Conservation (phyloP, 768 basidiomycete genomes). For the Podaxis sp. region DNA sequence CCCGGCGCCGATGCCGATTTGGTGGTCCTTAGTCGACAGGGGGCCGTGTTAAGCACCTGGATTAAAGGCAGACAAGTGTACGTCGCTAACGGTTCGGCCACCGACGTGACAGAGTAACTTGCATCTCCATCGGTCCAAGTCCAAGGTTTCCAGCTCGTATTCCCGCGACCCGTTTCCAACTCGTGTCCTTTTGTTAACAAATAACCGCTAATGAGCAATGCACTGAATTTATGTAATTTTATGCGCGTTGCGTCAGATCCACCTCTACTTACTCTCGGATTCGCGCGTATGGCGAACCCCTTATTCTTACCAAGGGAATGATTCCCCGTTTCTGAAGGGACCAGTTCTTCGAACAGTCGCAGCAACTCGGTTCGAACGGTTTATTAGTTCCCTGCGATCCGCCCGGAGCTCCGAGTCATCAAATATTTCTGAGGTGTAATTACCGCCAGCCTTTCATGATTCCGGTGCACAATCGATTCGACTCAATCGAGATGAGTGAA, state of each 20-base stretch:
- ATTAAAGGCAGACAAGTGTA: constrained; percentile 64
- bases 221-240: no score
- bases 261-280: no score
- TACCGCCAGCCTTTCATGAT: not conserved
- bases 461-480: constrained; percentile 3
- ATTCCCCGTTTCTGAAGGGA: not conserved
- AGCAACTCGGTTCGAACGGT: not conserved
- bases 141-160: not conserved
- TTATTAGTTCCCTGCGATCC: not conserved
- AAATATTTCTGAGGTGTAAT: not conserved
- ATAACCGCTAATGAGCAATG: no score
- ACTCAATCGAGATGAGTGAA: not conserved
- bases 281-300: no score
- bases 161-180: no score
- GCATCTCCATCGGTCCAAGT: constrained; percentile 5
- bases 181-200: no score
- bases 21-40: constrained; percentile 68
- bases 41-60: constrained; percentile 71
- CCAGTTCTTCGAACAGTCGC: not conserved
- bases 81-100: constrained; percentile 47
- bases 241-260: no score
- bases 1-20: constrained; percentile 88
- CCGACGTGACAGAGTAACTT: constrained; percentile 15
- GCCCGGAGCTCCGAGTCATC: not conserved
- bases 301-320: not conserved